Base-by-base conservation (phyloP, 345 rosid genomes). In the Ricinus communis region DNA sequence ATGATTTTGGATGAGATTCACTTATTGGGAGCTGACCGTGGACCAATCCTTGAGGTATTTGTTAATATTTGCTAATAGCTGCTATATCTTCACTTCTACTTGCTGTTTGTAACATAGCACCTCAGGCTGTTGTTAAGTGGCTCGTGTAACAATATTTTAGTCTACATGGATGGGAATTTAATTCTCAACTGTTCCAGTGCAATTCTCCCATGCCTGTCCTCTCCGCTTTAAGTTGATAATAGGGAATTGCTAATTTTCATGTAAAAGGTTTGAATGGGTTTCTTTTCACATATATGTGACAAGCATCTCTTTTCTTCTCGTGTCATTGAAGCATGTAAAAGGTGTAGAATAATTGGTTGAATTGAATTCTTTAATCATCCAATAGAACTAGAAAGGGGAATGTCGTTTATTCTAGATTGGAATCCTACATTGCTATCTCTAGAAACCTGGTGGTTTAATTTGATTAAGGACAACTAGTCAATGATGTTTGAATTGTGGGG, bases 1-100 rank as follows among this genome's bases (percentile, higher is more conserved):
- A 81, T 91, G 85, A 85, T 94, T 73, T 87, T 94, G 86, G 98
- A 94, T 80, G 98, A 94, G 95, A 90, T 94, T 84, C 98, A 94
- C 87, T 85, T 94, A 68, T 85, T 94, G 24, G 98, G 98, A 73
- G 97, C 96, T 66, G 98, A 94, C 77, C 90, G 98, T 77, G 98
- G 98, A 65, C 98, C 98, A 74, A 91, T 94, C 62, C 96, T 94
- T 78, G 98, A 94, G 98, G 98, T 94, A 83, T 64, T 81, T 49
- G 71, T 57, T 77, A 45, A 2, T 8, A 1, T 2, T 18, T 36
- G 46, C 33, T 65, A 56, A 22, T 24, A n/a, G 43, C 55, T 15
- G 47, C 62, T 49, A 21, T 70, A 60, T 52, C 16, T 51, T 33
- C 1, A 36, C 38, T 33, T 33, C 38, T 2, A 33, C 52, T n/a